Evolutionary conservation across 768 basidiomycete species (phyloP).

Genomic region (Pleurotus cornucopiae): DNA sequence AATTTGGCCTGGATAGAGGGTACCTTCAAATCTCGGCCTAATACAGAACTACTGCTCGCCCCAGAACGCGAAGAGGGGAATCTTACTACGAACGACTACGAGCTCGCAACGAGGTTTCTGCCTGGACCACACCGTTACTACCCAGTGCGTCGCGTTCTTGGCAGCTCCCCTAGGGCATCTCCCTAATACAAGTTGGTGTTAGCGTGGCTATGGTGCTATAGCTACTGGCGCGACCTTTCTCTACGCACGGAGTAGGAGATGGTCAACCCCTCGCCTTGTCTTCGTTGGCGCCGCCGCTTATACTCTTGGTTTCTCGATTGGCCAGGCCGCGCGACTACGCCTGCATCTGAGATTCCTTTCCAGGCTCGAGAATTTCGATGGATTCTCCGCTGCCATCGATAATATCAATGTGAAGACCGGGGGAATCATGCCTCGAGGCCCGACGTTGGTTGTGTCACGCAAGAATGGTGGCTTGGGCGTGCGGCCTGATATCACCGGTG

Average conservation of each 20-base stretch:
- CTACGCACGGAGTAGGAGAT: conserved; percentile 7
- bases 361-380: conserved; percentile 33
- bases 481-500: conserved; percentile 2
- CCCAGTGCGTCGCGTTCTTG: conserved; percentile 24
- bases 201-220: conserved; percentile 2
- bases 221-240: background rate
- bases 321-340: conserved; percentile 21
- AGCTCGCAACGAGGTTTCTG: conserved; percentile 49
- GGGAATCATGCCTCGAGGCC: conserved; percentile 17
- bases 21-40: conserved; percentile 40
- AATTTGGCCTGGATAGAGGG: conserved; percentile 26
- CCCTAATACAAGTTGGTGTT: background rate
- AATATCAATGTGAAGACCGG: conserved; percentile 44
- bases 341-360: conserved; percentile 33
- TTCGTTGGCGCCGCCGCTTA: conserved; percentile 16
- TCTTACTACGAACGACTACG: conserved; percentile 51
- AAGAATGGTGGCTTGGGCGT: background rate
- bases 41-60: conserved; percentile 42
- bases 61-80: conserved; percentile 51
- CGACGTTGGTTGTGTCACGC: conserved; percentile 20
- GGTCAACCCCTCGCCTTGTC: conserved; percentile 16
- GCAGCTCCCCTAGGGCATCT: background rate
- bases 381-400: conserved; percentile 35
- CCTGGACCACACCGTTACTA: conserved; percentile 39
- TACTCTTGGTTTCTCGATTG: conserved; percentile 26